Base-by-base conservation (phyloP, 1,139 yeast genomes). In the Diutina ranongensis region DNA sequence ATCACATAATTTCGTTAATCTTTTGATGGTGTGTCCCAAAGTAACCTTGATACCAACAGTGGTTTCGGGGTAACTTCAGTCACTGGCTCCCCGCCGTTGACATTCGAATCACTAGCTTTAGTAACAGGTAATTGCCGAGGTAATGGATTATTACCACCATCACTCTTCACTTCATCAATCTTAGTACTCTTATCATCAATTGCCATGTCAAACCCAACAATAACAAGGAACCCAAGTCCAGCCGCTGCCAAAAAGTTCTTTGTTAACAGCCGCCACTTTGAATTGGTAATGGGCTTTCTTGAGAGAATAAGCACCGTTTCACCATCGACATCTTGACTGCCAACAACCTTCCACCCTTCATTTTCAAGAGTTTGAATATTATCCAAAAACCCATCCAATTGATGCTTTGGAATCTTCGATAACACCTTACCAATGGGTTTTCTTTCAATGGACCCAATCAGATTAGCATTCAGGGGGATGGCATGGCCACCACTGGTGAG, bases 311-410 rank as follows among this genome's bases (percentile, higher is more conserved):
- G 67, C 3, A 69, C 61, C 48, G 68, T 52, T 48, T 59, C 62
- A 13, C 61, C 62, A 15, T 58, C 52, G 7, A 58, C 57, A 22
- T 60, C 70, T 15, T 69, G 65, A 9, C 13, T 8, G 2, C 79
- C 81, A 44, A 71, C 62, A 42, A 76, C 55, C 45, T 58, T 61
- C 78, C 78, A 77, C 2, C 68, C 65, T 36, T 60, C 53, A 22
- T 56, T 57, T 47, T 71, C 70, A 22, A 74, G 57, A 48, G 56
- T 60, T 44, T 61, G 60, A 54, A 51, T 61, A 56, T 42, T 51
- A 44, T 48, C 64, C 62, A 44, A 67, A 57, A 54, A 63, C 49
- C 47, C 50, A 12, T 51, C 55, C 47, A 65, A 53, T 20, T 68
- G 72, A 1, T 48, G 46, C 44, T 62, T 59, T n/a, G 57, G 51